Evolutionary conservation across 495 filamentous ascomycete genomes (phyloP).

Genomic region (Melanomma pulvis-pyrius): DNA sequence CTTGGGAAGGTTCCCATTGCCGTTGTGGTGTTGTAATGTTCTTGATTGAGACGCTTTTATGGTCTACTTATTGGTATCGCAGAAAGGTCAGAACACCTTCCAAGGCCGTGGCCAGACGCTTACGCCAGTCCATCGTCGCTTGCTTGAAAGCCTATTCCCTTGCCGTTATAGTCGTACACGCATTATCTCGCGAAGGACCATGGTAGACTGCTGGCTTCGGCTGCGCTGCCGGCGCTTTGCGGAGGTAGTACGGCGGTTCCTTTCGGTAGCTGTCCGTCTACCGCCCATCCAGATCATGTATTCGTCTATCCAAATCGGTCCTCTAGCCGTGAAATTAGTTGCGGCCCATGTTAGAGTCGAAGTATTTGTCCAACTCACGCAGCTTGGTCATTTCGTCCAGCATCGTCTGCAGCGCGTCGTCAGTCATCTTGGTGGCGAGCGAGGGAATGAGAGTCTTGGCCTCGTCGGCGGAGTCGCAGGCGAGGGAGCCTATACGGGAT

Average conservation of each 20-base stretch:
- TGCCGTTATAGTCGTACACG: not conserved
- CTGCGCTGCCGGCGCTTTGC: not conserved
- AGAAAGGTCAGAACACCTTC: not conserved
- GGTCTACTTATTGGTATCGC: not conserved
- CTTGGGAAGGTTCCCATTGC: not conserved
- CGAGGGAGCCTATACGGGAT: constrained; percentile 70
- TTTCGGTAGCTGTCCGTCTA: not conserved
- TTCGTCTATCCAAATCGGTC: not conserved
- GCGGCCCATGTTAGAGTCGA: not conserved
- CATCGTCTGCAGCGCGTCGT: constrained; percentile 82
- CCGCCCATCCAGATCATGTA: not conserved
- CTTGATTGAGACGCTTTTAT: not conserved
- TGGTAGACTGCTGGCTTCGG: not conserved
- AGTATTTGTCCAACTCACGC: constrained; percentile 12
- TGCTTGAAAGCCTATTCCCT: not conserved
- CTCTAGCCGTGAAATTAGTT: not conserved
- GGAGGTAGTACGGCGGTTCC: not conserved
- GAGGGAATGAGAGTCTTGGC: constrained; percentile 95
- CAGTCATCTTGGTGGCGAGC: constrained; percentile 80
- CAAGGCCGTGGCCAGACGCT: not conserved
- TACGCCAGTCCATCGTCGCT: not conserved
- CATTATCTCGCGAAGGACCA: not conserved
- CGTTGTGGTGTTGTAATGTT: not conserved
- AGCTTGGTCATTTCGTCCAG: constrained; percentile 85
- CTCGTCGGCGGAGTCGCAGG: constrained; percentile 89